A percentile compares a stretch with the other conserved stretches of the same genome.
Evolutionary conservation across 805 yeast species (phyloP).

Genomic region (Wickerhamiella nectarea): DNA sequence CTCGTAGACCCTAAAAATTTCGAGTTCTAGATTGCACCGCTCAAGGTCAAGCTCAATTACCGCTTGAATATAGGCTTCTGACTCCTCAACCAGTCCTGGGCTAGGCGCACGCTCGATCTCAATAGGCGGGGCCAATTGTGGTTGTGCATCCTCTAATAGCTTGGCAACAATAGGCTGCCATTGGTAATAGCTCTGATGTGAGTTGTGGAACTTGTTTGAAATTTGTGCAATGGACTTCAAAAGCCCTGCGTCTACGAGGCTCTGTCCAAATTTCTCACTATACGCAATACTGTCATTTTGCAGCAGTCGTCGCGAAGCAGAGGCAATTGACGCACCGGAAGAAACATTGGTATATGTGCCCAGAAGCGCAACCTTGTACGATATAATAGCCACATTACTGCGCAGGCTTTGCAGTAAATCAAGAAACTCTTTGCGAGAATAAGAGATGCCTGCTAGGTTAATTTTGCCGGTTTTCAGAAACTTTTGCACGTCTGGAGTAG

Average conservation of each 20-base stretch:
- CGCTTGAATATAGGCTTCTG: conserved; percentile 36
- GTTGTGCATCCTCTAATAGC: conserved; percentile 7
- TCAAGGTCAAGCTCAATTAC: conserved; percentile 45
- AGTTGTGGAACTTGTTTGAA: conserved; percentile 42
- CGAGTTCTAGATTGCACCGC: conserved; percentile 57
- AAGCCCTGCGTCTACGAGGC: conserved; percentile 46
- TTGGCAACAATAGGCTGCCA: conserved; percentile 29
- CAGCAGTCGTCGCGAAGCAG: conserved; percentile 42
- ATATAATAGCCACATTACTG: conserved; percentile 35
- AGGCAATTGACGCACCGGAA: conserved; percentile 46
- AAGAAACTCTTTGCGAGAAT: conserved; percentile 27
- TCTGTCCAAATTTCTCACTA: conserved; percentile 68
- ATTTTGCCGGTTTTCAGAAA: conserved; percentile 3
- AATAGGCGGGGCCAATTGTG: not conserved
- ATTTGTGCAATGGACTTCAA: conserved; percentile 45
- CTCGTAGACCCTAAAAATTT: conserved; percentile 47
- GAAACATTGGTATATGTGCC: conserved; percentile 52
- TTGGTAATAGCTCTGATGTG: conserved; percentile 58
- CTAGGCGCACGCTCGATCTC: conserved; percentile 1
- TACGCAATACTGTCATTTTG: conserved; percentile 38
- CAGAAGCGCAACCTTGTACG: conserved; percentile 51
- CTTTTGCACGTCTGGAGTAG: not conserved
- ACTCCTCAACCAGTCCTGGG: conserved; percentile 28
- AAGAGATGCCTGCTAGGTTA: conserved; percentile 24
- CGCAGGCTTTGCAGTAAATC: conserved; percentile 33